Conservation (phyloP, 1,284 basidiomycete species). For the Malassezia globosa region DNA sequence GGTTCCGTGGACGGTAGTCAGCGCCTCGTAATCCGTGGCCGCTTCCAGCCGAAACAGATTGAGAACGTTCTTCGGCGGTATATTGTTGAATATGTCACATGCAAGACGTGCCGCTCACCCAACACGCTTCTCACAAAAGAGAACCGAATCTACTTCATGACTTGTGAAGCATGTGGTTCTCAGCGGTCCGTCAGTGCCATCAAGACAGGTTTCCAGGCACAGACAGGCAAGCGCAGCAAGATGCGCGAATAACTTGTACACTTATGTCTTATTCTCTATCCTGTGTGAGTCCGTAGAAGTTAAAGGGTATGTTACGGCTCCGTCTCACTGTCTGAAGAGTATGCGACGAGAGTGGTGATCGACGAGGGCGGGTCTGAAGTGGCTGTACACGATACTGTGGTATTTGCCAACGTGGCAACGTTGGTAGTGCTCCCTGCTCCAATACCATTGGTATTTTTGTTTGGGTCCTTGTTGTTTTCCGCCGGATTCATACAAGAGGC, state of each 20-base stretch:
- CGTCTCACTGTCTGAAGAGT: constrained; percentile 9
- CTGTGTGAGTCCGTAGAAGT: constrained; percentile 1
- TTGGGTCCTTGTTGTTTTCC: no score
- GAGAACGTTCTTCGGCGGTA: constrained; percentile 94
- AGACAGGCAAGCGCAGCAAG: constrained; percentile 59
- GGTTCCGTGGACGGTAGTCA: constrained; percentile 87
- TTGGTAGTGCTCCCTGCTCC: no score
- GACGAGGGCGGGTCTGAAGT: background rate
- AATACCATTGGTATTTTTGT: no score
- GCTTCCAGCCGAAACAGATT: constrained; percentile 97
- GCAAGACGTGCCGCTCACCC: constrained; percentile 98
- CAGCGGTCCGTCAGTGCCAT: constrained; percentile 85
- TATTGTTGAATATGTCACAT: constrained; percentile 98
- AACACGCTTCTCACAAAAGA: constrained; percentile 93
- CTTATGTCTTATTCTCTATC: constrained; percentile 6
- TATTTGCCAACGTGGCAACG: background rate
- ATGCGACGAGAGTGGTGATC: constrained; percentile 1
- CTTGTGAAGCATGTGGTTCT: constrained; percentile 86
- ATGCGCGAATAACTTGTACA: constrained; percentile 19
- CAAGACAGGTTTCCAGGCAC: constrained; percentile 98
- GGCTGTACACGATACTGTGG: no score
- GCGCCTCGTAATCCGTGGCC: constrained; percentile 88
- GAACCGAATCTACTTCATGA: constrained; percentile 98
- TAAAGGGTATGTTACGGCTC: background rate
- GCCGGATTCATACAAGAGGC: no score